phyloP scores from a whole-genome alignment of 1,284 basidiomycete genomes.

The Singerocomus rubriflavus region DNA sequence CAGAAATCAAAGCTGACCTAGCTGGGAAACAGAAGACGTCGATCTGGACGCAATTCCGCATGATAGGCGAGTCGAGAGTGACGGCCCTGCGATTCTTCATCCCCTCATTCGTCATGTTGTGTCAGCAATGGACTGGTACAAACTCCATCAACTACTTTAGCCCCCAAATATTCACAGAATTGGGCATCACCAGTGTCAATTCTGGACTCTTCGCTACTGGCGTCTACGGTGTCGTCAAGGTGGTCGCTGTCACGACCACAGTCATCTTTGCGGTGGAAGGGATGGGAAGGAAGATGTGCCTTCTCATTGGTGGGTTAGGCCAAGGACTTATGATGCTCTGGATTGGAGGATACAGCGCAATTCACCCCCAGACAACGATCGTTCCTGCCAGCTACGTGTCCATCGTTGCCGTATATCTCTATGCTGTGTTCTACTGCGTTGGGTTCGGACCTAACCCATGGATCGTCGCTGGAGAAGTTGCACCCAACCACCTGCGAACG shows the following conservation, averaged over 20 bases:
- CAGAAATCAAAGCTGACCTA: slow-evolving; percentile 53
- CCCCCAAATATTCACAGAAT: slow-evolving; percentile 47
- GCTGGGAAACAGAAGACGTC: slow-evolving; percentile 40
- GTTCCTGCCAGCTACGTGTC: slow-evolving; percentile 48
- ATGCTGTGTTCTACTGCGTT: slow-evolving; percentile 45
- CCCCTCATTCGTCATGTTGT: slow-evolving; percentile 51
- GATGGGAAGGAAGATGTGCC: slow-evolving; percentile 44
- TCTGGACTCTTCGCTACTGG: slow-evolving; percentile 58
- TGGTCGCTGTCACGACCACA: slow-evolving; percentile 39
- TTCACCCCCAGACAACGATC: slow-evolving; percentile 36
- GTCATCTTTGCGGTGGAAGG: slow-evolving; percentile 44
- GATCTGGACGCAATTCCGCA: slow-evolving; percentile 37
- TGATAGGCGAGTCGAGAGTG: slow-evolving; percentile 44
- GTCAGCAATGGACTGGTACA: slow-evolving; percentile 60
- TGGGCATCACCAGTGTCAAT: slow-evolving; percentile 52
- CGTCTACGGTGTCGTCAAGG: slow-evolving; percentile 60
- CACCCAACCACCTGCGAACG: slow-evolving; percentile 47
- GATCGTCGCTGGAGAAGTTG: slow-evolving; percentile 47
- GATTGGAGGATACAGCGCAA: slow-evolving; percentile 45
- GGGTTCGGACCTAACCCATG: slow-evolving; percentile 43
- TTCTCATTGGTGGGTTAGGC: slow-evolving; percentile 44
- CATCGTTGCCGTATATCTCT: slow-evolving; percentile 47
- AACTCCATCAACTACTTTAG: slow-evolving; percentile 60
- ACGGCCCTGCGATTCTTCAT: slow-evolving; percentile 49
- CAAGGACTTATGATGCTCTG: slow-evolving; percentile 49